phyloP scores from a whole-genome alignment of 306 rosid genomes.

The Casuarina cunninghamiana region DNA sequence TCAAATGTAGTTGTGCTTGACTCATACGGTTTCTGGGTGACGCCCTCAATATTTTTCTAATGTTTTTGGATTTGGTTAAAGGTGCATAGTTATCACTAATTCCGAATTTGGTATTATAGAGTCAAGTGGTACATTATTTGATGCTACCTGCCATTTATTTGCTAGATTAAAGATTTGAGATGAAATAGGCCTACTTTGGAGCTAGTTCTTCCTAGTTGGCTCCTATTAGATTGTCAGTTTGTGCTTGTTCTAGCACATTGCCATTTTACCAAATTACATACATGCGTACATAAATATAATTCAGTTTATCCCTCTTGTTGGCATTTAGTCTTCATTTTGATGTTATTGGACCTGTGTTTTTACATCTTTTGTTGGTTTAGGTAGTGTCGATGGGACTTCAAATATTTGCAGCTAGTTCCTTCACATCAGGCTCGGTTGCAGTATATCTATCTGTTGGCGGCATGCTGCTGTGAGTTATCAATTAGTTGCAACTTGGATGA shows the following conservation, averaged over 20 bases:
- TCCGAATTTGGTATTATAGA: neutral
- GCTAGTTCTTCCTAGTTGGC: neutral
- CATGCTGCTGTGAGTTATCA: conserved; percentile 71
- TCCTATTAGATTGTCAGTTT: neutral
- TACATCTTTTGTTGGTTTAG: conserved; percentile 45
- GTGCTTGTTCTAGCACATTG: neutral
- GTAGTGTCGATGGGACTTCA: conserved; percentile 66
- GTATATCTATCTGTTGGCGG: conserved; percentile 76
- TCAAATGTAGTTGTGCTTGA: neutral
- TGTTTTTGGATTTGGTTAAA: neutral
- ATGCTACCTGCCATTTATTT: neutral
- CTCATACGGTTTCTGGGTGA: neutral
- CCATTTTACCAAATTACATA: neutral
- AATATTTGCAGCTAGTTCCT: conserved; percentile 64
- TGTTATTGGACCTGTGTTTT: conserved; percentile 18
- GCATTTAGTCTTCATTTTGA: neutral
- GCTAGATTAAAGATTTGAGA: neutral
- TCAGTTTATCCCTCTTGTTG: neutral
- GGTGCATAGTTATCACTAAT: neutral
- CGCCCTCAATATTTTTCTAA: neutral
- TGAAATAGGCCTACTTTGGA: neutral
- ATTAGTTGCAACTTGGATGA: conserved; percentile 23
- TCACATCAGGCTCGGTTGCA: conserved; percentile 48
- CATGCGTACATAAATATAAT: no score
- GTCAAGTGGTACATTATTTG: neutral